Evolutionary conservation across 2,329 filamentous ascomycete species (phyloP).

Genomic region (Bertia moriformis): DNA sequence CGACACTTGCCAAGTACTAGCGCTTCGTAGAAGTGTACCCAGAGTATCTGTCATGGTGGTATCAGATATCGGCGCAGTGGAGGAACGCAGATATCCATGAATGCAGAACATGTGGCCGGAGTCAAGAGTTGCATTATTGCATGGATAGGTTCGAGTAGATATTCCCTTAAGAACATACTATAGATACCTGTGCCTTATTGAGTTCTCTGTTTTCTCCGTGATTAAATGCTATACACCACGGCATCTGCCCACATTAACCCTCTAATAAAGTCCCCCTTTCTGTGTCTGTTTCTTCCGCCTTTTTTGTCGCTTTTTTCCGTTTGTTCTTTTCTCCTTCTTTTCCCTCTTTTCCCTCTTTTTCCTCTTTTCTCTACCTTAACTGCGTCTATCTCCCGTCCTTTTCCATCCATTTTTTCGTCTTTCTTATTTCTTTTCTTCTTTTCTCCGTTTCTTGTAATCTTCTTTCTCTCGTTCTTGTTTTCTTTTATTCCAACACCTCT

Average conservation of each 20-base stretch:
- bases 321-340: slow-evolving; percentile 6
- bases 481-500: neutral
- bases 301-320: slow-evolving; percentile 1
- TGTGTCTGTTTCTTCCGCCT: no score
- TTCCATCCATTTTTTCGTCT: neutral
- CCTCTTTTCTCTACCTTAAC: slow-evolving; percentile 6
- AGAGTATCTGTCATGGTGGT: no score
- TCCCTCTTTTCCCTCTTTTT: slow-evolving; percentile 5
- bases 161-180: no score
- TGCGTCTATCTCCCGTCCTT: neutral
- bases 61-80: no score
- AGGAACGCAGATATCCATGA: no score
- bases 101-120: no score
- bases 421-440: neutral
- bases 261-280: neutral
- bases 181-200: no score
- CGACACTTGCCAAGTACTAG: no score
- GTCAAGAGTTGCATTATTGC: no score
- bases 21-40: no score
- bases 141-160: no score
- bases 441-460: neutral
- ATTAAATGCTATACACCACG: neutral
- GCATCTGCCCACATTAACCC: neutral
- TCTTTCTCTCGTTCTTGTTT: neutral
- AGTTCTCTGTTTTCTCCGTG: no score